Conservation (phyloP, 495 filamentous ascomycete genomes). For the Podospora tetraspora region DNA sequence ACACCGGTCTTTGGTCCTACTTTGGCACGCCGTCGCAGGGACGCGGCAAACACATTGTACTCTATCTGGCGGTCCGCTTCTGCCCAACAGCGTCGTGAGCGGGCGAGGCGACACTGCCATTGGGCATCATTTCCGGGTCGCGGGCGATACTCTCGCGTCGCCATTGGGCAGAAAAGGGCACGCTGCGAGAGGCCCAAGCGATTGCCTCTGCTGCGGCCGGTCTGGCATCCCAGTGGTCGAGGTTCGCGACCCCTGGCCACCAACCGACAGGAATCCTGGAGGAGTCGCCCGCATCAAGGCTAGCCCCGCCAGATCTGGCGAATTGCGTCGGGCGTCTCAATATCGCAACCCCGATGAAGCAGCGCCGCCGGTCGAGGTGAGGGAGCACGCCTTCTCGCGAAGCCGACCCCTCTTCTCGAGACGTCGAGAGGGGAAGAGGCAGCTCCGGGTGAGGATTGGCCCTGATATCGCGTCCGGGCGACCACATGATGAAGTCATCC, state of each 20-base stretch:
- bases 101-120: conserved; percentile 26
- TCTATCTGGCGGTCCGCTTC: conserved; percentile 6
- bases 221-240: conserved; percentile 29
- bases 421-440: background rate
- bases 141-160: conserved; percentile 30
- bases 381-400: background rate
- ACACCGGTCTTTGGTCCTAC: background rate
- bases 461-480: background rate
- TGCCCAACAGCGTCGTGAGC: conserved; percentile 32
- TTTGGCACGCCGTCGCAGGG: background rate
- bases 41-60: conserved; percentile 1
- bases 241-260: conserved; percentile 10
- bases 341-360: conserved; percentile 8
- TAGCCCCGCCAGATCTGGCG: conserved; percentile 19
- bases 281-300: conserved; percentile 16
- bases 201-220: conserved; percentile 16
- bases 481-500: conserved; percentile 22
- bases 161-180: conserved; percentile 40
- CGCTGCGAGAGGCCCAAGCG: conserved; percentile 30
- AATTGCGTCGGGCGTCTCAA: conserved; percentile 14
- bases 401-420: background rate
- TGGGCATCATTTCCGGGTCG: conserved; percentile 40
- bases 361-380: conserved; percentile 5
- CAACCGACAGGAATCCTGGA: conserved; percentile 15
- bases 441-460: conserved; percentile 3